phyloP scores from a whole-genome alignment of 495 filamentous ascomycete species.

The Polyplosphaeria fusca region DNA sequence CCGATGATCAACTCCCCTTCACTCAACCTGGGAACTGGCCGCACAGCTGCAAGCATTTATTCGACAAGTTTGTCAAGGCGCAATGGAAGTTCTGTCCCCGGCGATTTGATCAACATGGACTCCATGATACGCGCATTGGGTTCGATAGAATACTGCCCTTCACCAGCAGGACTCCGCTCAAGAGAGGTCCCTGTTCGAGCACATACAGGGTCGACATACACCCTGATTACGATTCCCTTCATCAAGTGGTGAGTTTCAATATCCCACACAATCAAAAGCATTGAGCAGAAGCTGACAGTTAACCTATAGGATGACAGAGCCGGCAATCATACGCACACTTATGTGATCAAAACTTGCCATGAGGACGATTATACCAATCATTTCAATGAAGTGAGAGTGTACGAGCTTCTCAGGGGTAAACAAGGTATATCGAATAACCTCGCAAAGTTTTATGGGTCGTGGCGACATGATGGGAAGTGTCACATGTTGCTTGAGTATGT shows the following conservation, averaged over 20 bases:
- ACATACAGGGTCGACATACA: constrained; percentile 14
- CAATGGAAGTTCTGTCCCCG: constrained; percentile 45
- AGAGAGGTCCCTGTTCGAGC: background rate
- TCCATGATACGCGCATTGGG: background rate
- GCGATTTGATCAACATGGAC: constrained; percentile 29
- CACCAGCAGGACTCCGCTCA: background rate
- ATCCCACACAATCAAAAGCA: no score
- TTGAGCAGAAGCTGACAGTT: no score
- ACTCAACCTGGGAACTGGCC: constrained; percentile 2
- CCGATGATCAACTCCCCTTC: constrained; percentile 37
- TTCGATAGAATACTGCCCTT: constrained; percentile 19
- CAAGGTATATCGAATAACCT: constrained; percentile 28
- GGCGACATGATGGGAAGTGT: constrained; percentile 40
- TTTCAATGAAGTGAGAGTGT: constrained; percentile 31
- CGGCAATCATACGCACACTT: constrained; percentile 31
- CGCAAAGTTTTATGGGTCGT: constrained; percentile 47
- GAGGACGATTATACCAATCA: background rate
- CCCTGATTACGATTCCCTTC: constrained; percentile 8
- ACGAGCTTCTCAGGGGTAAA: constrained; percentile 34
- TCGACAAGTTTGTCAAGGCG: constrained; percentile 32
- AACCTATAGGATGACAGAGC: constrained; percentile 2
- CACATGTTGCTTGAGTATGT: constrained; percentile 50
- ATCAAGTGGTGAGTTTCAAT: background rate
- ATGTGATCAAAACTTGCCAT: constrained; percentile 46
- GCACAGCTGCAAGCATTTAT: constrained; percentile 22